These are phyloP conservation scores for Torulaspora quercuum DNA, from an alignment of 805 yeast species.

Conservation along the genomic window DNA sequence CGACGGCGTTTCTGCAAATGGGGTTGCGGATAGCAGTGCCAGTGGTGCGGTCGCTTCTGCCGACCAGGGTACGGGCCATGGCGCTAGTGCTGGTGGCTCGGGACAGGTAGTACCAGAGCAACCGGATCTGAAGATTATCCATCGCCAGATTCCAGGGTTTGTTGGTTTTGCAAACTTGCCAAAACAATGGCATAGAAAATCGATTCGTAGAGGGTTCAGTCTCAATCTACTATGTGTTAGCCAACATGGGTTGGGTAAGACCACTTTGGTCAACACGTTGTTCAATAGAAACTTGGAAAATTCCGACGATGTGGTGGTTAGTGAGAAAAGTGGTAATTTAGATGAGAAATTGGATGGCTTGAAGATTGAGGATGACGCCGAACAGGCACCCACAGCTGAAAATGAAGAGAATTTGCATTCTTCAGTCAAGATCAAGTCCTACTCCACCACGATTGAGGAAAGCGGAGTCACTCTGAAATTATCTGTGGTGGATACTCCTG, in stretches of 20 bases:
- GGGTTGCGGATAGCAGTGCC: neutral
- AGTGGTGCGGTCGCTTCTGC: neutral
- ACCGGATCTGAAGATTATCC: slow-evolving; percentile 56
- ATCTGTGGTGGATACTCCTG: slow-evolving; percentile 85
- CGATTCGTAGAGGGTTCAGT: slow-evolving; percentile 83
- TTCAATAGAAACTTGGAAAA: slow-evolving; percentile 63
- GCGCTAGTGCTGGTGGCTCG: slow-evolving; percentile 1
- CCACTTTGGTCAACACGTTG: slow-evolving; percentile 86
- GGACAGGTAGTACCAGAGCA: slow-evolving; percentile 37
- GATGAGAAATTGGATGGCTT: slow-evolving; percentile 17
- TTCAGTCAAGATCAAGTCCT: slow-evolving; percentile 56
- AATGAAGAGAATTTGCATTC: slow-evolving; percentile 38
- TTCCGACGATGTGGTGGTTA: slow-evolving; percentile 7
- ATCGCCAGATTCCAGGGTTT: slow-evolving; percentile 82
- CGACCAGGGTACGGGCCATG: neutral
- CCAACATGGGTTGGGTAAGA: slow-evolving; percentile 88
- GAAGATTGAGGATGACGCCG: slow-evolving; percentile 17
- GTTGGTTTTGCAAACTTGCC: slow-evolving; percentile 98
- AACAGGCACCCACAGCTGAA: slow-evolving; percentile 32
- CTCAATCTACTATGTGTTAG: slow-evolving; percentile 89
- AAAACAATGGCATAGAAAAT: slow-evolving; percentile 96
- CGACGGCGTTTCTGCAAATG: slow-evolving; percentile 1
- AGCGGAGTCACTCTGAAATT: slow-evolving; percentile 85
- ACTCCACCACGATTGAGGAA: slow-evolving; percentile 77
- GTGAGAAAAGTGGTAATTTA: slow-evolving; percentile 8